Evolutionary conservation across 164 flowering plant species (phyloP).

Genomic region (Kalanchoe fedtschenkoi): DNA sequence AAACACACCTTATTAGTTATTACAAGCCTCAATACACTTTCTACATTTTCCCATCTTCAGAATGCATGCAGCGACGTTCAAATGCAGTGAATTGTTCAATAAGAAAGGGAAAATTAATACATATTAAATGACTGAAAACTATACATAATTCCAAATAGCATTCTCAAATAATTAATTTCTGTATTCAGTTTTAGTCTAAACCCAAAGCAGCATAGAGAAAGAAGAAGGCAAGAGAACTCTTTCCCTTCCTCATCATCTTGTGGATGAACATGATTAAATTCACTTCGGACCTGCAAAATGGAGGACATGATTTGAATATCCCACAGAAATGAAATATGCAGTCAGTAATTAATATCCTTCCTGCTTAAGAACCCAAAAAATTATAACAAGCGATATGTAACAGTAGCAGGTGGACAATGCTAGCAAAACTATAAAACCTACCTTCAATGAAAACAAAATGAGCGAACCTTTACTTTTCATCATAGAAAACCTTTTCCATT

Average conservation of each 20-base stretch:
- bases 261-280: constrained; percentile 94
- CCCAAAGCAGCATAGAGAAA: not conserved
- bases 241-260: constrained; percentile 96
- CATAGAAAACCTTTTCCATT: too few relatives aligned
- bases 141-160: not conserved
- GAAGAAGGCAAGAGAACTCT: constrained; percentile 26
- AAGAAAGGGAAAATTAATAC: constrained; percentile 5
- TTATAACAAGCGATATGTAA: not conserved
- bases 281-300: constrained; percentile 70
- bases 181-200: not conserved
- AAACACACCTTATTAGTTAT: constrained; percentile 80
- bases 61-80: constrained; percentile 92
- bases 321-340: not conserved
- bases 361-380: not conserved
- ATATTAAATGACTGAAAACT: not conserved
- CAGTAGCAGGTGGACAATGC: not conserved
- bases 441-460: not conserved
- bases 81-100: constrained; percentile 65
- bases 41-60: constrained; percentile 84
- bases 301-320: not conserved
- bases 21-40: constrained; percentile 85
- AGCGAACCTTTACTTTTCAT: too few relatives aligned
- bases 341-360: too few relatives aligned
- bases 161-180: not conserved
- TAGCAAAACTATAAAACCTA: not conserved